Evolutionary conservation across 2,329 filamentous ascomycete species (phyloP).

Genomic region (Teratosphaeria nubilosa): DNA sequence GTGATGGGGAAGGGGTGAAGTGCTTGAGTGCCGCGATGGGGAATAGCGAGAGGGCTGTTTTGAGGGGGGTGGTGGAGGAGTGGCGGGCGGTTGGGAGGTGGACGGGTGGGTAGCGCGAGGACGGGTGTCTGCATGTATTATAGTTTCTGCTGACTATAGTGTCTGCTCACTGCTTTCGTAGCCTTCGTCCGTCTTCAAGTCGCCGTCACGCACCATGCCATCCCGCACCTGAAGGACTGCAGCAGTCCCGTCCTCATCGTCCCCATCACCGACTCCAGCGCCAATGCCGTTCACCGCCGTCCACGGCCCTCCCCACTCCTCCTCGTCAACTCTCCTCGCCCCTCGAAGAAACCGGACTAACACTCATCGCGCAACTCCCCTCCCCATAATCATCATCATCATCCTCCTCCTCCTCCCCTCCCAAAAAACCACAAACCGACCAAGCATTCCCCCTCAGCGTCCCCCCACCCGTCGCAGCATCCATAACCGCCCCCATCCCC

Average conservation of each 20-base stretch:
- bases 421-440: not conserved
- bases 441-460: not conserved
- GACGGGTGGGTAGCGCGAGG: constrained; percentile 10
- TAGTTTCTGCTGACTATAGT: not conserved
- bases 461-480: not conserved
- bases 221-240: not conserved
- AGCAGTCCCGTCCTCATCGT: not conserved
- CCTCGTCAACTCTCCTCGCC: not conserved
- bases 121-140: too few relatives aligned
- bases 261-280: not conserved
- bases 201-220: not conserved
- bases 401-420: not conserved
- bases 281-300: not conserved
- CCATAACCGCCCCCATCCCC: not conserved
- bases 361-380: not conserved
- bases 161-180: not conserved
- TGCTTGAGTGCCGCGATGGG: constrained; percentile 43
- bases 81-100: constrained; percentile 30
- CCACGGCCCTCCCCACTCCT: not conserved
- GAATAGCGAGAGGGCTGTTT: constrained; percentile 41
- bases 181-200: not conserved
- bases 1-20: constrained; percentile 38
- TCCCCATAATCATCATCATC: not conserved
- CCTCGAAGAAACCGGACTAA: not conserved
- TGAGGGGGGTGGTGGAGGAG: constrained; percentile 45